Evolutionary conservation across 768 basidiomycete genomes (phyloP).

Genomic region (Suillus brevipes): DNA sequence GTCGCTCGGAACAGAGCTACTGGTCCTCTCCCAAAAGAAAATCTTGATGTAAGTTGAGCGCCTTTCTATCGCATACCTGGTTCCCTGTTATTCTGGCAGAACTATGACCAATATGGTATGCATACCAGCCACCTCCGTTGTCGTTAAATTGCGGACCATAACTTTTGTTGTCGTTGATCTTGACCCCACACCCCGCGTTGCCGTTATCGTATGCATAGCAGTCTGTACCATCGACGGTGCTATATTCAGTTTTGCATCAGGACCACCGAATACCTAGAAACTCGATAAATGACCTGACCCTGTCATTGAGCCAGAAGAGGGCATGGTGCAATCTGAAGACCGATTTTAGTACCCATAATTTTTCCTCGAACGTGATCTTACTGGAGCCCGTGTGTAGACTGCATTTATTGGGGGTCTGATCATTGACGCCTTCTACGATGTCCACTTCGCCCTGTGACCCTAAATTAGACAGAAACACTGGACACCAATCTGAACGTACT

Average conservation of each 20-base stretch:
- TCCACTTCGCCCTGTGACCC: constrained; percentile 31
- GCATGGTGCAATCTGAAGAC: constrained; percentile 32
- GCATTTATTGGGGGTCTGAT: constrained; percentile 27
- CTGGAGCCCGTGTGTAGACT: constrained; percentile 30
- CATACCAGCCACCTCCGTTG: constrained; percentile 39
- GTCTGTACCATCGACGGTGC: constrained; percentile 18
- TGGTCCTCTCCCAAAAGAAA: constrained; percentile 44
- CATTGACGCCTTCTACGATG: constrained; percentile 36
- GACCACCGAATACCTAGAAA: constrained; percentile 3
- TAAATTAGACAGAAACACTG: neutral
- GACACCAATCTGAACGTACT: constrained; percentile 4
- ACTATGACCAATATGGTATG: neutral
- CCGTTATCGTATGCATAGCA: constrained; percentile 26
- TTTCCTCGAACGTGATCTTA: neutral
- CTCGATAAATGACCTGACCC: constrained; percentile 24
- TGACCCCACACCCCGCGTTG: constrained; percentile 37
- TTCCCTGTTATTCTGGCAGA: neutral
- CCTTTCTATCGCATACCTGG: constrained; percentile 39
- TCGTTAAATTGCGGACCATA: constrained; percentile 39
- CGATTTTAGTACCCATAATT: neutral
- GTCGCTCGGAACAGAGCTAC: constrained; percentile 35
- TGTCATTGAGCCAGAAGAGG: constrained; percentile 26
- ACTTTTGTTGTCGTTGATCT: constrained; percentile 25
- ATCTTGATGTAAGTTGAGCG: constrained; percentile 32
- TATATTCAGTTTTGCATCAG: constrained; percentile 9